Evolutionary conservation across 257 asterid genomes (phyloP), one percentile per base, ranked within the genome.

Genomic region (Nicotiana attenuata): DNA sequence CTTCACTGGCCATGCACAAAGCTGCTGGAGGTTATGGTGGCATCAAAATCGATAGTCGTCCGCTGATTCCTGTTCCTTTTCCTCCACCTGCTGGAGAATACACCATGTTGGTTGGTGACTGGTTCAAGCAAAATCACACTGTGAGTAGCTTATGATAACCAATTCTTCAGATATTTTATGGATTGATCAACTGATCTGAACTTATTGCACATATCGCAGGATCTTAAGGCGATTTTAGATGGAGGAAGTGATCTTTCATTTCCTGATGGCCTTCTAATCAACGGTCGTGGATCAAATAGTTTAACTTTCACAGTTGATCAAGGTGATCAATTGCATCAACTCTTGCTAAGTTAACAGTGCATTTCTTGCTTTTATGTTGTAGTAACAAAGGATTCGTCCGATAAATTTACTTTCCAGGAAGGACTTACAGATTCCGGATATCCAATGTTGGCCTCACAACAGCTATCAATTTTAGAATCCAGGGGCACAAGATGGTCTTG

Each of bases 11-110:
- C 15, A 82, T 89, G 41, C 92, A 89, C 87, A 86, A 83, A 79
- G 91, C 92, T 71, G 91, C 91, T n/a, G 89, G 92, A 35, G 91
- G 88, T 14, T 89, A 59, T 80, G 92, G 92, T 24, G 78, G 88
- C 83, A 84, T 89, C 65, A 87, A 60, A 35, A 84, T 89, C 13
- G 55, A 17, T 22, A 89, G 91, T 64, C 91, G 92, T 33, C 76
- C 90, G 14, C 26, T 79, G 17, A 89, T 89, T 65, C 92, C 92
- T 15, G 78, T 88, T 60, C 92, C 92, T 53, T 89, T 89, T 80
- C 85, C 87, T 56, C 85, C 83, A 24, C 92, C 92, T 71, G 80
- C 89, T 10, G 90, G 65, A 4, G 92, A 89, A 15, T 89, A 33
- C 81, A 87, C 87, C 35, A 35, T 89, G 19, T 82, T 89, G 65